Percentiles rank a stretch among this genome's conserved stretches.
Evolutionary conservation across 164 flowering plant species (phyloP).

Genomic region (Buxus sempervirens): DNA sequence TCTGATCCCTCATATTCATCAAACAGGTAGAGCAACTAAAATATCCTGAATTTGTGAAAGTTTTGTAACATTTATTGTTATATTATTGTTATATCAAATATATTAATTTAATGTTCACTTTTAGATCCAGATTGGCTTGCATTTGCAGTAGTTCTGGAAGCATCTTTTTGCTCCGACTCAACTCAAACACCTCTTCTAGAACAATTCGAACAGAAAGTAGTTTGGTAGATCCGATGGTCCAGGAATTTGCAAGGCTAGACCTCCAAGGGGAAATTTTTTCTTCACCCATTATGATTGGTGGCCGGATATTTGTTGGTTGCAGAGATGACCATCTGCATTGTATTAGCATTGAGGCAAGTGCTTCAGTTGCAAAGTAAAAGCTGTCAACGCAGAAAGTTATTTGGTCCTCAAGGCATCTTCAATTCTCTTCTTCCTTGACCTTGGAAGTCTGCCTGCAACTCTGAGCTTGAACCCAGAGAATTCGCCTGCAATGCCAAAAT

Average conservation of each 20-base stretch:
- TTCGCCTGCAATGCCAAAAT: neutral
- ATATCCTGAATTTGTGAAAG: neutral
- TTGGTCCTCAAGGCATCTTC: neutral
- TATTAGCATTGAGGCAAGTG: conserved; percentile 21
- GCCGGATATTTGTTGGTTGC: conserved; percentile 82
- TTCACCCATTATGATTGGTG: conserved; percentile 89
- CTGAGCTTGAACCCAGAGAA: neutral
- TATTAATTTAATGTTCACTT: neutral
- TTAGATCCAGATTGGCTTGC: conserved; percentile 59
- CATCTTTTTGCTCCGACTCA: conserved; percentile 43
- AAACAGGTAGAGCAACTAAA: conserved; percentile 45
- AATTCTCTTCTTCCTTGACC: neutral
- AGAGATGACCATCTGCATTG: conserved; percentile 80
- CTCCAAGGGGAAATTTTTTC: conserved; percentile 75
- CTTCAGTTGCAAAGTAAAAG: neutral
- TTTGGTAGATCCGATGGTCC: conserved; percentile 25
- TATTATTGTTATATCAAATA: neutral
- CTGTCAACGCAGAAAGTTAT: neutral
- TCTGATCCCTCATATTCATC: conserved; percentile 33
- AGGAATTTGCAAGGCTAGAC: conserved; percentile 53
- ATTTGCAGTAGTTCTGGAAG: conserved; percentile 78
- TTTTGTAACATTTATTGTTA: neutral
- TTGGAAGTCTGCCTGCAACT: neutral
- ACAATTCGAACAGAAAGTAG: conserved; percentile 13
- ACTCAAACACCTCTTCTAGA: conserved; percentile 15